Percentiles rank a stretch among this genome's conserved stretches.
Evolutionary conservation across 805 yeast genomes (phyloP).

Genomic region (Saturnispora dispora): DNA sequence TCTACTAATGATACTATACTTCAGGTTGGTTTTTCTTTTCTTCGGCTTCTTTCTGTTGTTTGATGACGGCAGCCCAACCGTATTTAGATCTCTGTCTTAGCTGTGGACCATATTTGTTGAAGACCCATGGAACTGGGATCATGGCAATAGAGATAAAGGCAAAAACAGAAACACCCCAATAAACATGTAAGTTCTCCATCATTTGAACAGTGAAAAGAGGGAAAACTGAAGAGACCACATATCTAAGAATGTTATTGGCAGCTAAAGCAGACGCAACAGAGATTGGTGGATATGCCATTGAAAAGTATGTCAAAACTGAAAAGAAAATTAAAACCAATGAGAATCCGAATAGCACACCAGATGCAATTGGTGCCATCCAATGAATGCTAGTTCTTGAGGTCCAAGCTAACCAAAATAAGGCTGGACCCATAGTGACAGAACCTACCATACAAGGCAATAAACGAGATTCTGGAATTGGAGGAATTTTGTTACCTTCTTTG

Average conservation of each 20-base stretch:
- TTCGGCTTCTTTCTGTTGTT: conserved; percentile 11
- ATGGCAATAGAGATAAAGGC: conserved; percentile 57
- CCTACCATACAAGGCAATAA: conserved; percentile 58
- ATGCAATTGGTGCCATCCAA: conserved; percentile 69
- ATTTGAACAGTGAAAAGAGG: conserved; percentile 83
- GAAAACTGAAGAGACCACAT: conserved; percentile 65
- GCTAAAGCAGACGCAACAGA: conserved; percentile 83
- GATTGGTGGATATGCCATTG: conserved; percentile 64
- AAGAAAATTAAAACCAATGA: conserved; percentile 66
- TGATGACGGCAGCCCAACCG: conserved; percentile 44
- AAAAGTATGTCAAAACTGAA: conserved; percentile 57
- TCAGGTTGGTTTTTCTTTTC: not conserved
- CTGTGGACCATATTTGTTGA: conserved; percentile 46
- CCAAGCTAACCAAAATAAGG: conserved; percentile 81
- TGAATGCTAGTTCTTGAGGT: conserved; percentile 50
- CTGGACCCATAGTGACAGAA: conserved; percentile 53
- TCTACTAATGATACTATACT: not conserved
- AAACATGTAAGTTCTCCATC: conserved; percentile 60
- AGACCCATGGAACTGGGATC: conserved; percentile 69
- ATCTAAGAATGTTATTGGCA: conserved; percentile 76
- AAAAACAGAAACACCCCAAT: conserved; percentile 72
- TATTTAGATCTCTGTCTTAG: conserved; percentile 49
- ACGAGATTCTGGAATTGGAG: conserved; percentile 53
- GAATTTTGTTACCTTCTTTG: conserved; percentile 43
- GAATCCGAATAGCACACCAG: conserved; percentile 75